Evolutionary conservation across 352 stramenopile species (phyloP).

Genomic region (Phytophthora sojae): DNA sequence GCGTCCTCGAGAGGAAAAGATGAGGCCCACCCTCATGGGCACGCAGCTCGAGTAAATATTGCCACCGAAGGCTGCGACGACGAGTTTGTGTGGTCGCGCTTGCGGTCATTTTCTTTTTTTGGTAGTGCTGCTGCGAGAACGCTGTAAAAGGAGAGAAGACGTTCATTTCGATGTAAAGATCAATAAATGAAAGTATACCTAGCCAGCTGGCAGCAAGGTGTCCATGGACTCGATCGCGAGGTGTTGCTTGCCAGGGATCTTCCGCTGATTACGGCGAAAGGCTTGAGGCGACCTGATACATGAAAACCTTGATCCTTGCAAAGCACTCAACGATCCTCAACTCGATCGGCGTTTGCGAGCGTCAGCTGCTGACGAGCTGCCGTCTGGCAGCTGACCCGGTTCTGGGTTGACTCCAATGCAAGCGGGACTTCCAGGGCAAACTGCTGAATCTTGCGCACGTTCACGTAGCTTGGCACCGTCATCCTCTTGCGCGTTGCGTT

Average conservation of each 20-base stretch:
- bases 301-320: constrained; percentile 24
- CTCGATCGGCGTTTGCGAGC: constrained; percentile 6
- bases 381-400: background rate
- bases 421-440: background rate
- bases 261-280: constrained; percentile 27
- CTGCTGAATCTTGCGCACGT: constrained; percentile 6
- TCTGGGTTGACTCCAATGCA: background rate
- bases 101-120: constrained; percentile 37
- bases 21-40: constrained; percentile 21
- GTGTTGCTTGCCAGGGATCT: background rate
- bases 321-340: constrained; percentile 22
- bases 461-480: background rate
- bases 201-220: constrained; percentile 18
- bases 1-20: constrained; percentile 17
- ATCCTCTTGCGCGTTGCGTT: constrained; percentile 2
- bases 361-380: background rate
- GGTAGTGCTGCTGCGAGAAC: constrained; percentile 39
- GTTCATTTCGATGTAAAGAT: constrained; percentile 55
- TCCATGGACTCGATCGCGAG: background rate
- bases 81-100: constrained; percentile 9
- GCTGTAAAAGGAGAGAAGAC: constrained; percentile 39
- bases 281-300: constrained; percentile 27
- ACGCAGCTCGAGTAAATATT: constrained; percentile 46
- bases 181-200: constrained; percentile 52
- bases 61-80: constrained; percentile 29